A percentile compares a stretch with the other conserved stretches of the same genome.
Conservation (phyloP, 1,284 basidiomycete genomes). For the Tylopilus sp. region DNA sequence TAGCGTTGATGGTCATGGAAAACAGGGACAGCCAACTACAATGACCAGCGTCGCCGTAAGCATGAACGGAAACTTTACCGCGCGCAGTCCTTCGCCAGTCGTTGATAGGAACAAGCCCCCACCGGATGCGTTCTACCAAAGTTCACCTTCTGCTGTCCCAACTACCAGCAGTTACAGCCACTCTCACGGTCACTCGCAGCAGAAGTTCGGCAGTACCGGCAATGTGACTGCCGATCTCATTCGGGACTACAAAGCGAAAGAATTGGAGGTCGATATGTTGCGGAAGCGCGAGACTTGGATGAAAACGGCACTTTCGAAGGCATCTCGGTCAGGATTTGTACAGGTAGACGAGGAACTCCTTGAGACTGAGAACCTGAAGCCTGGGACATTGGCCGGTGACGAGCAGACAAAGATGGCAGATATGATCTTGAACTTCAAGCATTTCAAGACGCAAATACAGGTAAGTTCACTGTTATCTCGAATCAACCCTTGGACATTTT, state of each 20-base stretch:
- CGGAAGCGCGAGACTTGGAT: slow-evolving; percentile 90
- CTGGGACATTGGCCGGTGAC: slow-evolving; percentile 47
- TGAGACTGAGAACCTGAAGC: slow-evolving; percentile 52
- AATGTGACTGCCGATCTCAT: slow-evolving; percentile 80
- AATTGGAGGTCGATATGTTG: slow-evolving; percentile 82
- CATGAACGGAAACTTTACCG: slow-evolving; percentile 56
- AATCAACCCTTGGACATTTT: slow-evolving; percentile 2
- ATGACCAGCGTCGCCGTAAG: slow-evolving; percentile 66
- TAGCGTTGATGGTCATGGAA: slow-evolving; percentile 49
- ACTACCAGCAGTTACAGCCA: slow-evolving; percentile 46
- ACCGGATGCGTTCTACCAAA: slow-evolving; percentile 69
- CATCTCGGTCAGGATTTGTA: slow-evolving; percentile 86
- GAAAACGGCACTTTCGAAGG: slow-evolving; percentile 84
- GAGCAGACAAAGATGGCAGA: slow-evolving; percentile 69
- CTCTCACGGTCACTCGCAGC: slow-evolving; percentile 43
- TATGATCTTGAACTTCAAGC: slow-evolving; percentile 87
- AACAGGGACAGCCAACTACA: slow-evolving; percentile 53
- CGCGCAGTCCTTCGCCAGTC: slow-evolving; percentile 73
- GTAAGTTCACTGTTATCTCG: slow-evolving; percentile 51
- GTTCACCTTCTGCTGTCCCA: slow-evolving; percentile 61
- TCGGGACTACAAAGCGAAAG: slow-evolving; percentile 83
- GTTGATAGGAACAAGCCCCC: slow-evolving; percentile 65
- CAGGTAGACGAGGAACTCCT: slow-evolving; percentile 62
- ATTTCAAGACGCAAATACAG: slow-evolving; percentile 90
- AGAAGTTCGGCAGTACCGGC: slow-evolving; percentile 68